Percentiles rank a stretch among this genome's conserved stretches.
Conservation (phyloP, 2,329 filamentous ascomycete genomes). For the Pseudogymnoascus sp. region DNA sequence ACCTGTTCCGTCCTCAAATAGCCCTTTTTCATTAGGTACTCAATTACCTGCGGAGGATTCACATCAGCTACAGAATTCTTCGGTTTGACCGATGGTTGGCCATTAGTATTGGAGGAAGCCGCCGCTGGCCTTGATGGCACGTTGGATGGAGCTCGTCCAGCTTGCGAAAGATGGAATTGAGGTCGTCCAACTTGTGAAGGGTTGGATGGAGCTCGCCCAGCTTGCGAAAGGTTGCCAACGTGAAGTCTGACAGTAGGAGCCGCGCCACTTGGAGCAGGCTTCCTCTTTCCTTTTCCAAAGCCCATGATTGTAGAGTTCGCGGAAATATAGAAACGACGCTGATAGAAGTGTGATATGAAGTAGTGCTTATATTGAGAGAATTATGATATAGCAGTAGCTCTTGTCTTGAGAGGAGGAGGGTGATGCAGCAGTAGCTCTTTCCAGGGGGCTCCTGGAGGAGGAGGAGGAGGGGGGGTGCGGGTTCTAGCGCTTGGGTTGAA, state of each 20-base stretch:
- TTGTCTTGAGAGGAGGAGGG: background rate
- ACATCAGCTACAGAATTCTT: background rate
- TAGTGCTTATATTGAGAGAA: background rate
- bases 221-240: background rate
- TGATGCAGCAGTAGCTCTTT: background rate
- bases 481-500: background rate
- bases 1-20: constrained; percentile 89
- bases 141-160: background rate
- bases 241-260: background rate
- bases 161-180: background rate
- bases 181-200: background rate
- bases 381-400: background rate
- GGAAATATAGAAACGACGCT: background rate
- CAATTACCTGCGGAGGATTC: constrained; percentile 56
- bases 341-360: background rate
- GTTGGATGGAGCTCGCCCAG: background rate
- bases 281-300: background rate
- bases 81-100: background rate
- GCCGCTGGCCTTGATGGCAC: background rate
- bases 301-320: background rate
- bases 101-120: background rate
- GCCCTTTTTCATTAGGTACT: constrained; percentile 91
- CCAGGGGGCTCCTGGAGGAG: too few relatives aligned
- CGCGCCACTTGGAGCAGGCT: background rate
- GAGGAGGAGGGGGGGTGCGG: too few relatives aligned